Percentiles rank a stretch among this genome's conserved stretches.
phyloP scores from a whole-genome alignment of 164 flowering plant species.

The grape (Vitis vinifera) region DNA sequence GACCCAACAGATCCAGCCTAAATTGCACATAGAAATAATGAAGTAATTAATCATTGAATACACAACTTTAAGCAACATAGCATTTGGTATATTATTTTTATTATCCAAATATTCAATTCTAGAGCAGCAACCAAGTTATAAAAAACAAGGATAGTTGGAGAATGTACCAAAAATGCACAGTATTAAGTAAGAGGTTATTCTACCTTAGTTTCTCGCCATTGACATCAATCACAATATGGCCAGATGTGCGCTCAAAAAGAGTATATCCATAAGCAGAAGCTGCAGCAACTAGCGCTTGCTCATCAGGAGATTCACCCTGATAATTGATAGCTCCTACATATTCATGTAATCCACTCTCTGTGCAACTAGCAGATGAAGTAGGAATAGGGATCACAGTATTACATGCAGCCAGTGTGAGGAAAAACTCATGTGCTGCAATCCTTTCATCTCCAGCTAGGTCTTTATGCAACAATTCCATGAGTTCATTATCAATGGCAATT shows the following conservation, averaged over 20 bases:
- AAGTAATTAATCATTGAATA: neutral
- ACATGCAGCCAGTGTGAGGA: conserved; percentile 90
- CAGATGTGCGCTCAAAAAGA: conserved; percentile 90
- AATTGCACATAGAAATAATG: conserved; percentile 13
- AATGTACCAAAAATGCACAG: neutral
- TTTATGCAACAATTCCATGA: conserved; percentile 58
- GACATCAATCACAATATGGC: conserved; percentile 82
- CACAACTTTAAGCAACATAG: neutral
- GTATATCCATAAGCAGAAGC: conserved; percentile 96
- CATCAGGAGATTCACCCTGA: conserved; percentile 99
- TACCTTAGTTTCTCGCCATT: conserved; percentile 87
- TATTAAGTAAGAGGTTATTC: conserved; percentile 3
- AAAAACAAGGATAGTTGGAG: neutral
- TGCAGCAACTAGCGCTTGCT: conserved; percentile 89
- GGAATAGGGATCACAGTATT: conserved; percentile 85
- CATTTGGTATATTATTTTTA: neutral
- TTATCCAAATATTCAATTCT: conserved; percentile 3
- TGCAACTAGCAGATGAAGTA: conserved; percentile 21
- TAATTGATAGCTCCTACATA: conserved; percentile 51
- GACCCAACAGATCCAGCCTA: conserved; percentile 66
- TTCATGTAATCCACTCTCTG: conserved; percentile 24
- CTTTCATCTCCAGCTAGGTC: conserved; percentile 53
- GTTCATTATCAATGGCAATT: conserved; percentile 54
- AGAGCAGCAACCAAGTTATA: neutral
- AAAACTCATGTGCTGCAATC: conserved; percentile 78